These are phyloP conservation scores for Ceratocystis huliohia DNA, from an alignment of 2,329 filamentous ascomycete genomes.

Conservation along the genomic window DNA sequence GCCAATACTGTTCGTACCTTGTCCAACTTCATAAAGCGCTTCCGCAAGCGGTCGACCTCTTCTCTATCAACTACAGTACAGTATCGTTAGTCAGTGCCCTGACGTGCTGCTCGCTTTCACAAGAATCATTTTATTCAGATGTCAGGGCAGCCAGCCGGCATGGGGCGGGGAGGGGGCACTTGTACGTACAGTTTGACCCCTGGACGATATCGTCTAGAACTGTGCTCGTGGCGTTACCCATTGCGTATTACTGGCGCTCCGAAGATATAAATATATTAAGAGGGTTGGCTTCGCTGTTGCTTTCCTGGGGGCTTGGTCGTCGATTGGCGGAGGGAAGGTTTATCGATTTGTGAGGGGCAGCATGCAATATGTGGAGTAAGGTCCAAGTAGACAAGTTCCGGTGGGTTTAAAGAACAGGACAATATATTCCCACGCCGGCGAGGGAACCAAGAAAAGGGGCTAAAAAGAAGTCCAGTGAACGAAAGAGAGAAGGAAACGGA, in stretches of 20 bases:
- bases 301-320: neutral
- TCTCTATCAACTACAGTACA: constrained; percentile 69
- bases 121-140: too few species aligned
- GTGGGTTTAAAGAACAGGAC: neutral
- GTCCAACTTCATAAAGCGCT: constrained; percentile 98
- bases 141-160: too few species aligned
- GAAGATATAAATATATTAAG: neutral
- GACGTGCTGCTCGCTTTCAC: constrained; percentile 57
- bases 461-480: neutral
- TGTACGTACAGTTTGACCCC: constrained; percentile 71
- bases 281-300: neutral
- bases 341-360: neutral
- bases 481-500: constrained; percentile 1
- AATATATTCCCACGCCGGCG: constrained; percentile 3
- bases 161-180: constrained; percentile 22
- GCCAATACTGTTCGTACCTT: constrained; percentile 50
- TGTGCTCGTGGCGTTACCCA: constrained; percentile 57
- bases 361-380: neutral
- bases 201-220: constrained; percentile 94
- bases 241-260: constrained; percentile 27
- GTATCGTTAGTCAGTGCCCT: constrained; percentile 49
- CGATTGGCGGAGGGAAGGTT: neutral
- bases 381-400: neutral
- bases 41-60: constrained; percentile 87
- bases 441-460: neutral